Evolutionary conservation across 2,329 filamentous ascomycete genomes (phyloP), one percentile per base, ranked within the genome.

Genomic region (Phaeomoniella chlamydospora): DNA sequence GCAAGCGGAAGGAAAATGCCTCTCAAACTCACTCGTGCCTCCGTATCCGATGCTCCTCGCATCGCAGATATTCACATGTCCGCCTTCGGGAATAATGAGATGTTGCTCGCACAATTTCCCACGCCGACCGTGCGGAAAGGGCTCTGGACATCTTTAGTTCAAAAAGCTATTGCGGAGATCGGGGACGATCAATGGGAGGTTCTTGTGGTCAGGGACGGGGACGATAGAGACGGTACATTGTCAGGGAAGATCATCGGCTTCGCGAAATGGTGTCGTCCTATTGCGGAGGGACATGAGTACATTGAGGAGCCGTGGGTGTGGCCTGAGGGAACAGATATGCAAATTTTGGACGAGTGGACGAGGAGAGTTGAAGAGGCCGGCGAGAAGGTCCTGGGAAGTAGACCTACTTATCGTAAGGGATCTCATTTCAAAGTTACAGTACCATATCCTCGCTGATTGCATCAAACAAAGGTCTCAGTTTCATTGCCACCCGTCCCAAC

Each of bases 51-150:
- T 30, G 44, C 43, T 5, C 14, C 35, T 22, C 37, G 40, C 39
- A 49, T 50, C 29, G 46, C 46, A 12, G 43, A 47, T 30, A 46
- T 49, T 35, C 48, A 51, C 38, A 42, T 50, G 36, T 42, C 43
- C 6, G 42, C 46, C 18, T 51, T 51, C 29, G 37, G 34, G 12
- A 14, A 30, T 29, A 50, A 50, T 30, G 29, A 4, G 12, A 43
- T 49, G 42, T 38, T 51, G 1, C 42, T 37, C n/a, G 48, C 45
- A 10, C 46, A 49, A 32, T 51, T 49, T 31, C 43, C 48, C 26
- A 49, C 46, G 2, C 39, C 44, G 5, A 29, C 43, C n/a, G 37
- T 44, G 9, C 45, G 45, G 5, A 34, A 39, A 2, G 40, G 33
- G 3, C 33, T 50, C 14, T 30, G 41, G 33, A 37, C 12, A 4